phyloP scores from a whole-genome alignment of 352 stramenopile genomes.

The Achlya hypogyna region DNA sequence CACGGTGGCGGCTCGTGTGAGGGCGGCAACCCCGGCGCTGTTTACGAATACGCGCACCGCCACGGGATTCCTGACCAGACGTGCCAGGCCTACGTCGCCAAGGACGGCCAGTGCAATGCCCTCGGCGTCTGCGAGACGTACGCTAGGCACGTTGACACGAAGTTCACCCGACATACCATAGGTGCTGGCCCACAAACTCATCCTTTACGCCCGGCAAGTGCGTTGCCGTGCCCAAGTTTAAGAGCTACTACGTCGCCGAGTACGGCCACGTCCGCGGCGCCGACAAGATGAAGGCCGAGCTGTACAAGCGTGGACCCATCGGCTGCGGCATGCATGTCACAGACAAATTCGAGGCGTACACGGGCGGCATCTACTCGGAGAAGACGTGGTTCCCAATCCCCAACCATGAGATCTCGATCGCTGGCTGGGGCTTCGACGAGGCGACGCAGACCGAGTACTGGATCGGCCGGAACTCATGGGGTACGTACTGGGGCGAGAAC shows the following conservation, averaged over 20 bases:
- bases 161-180: conserved; percentile 18
- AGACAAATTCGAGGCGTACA: conserved; percentile 73
- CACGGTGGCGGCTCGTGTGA: conserved; percentile 67
- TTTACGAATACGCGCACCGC: conserved; percentile 81
- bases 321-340: conserved; percentile 83
- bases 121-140: conserved; percentile 78
- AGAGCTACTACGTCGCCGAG: conserved; percentile 85
- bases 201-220: conserved; percentile 79
- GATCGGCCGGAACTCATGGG: conserved; percentile 90
- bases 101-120: conserved; percentile 66
- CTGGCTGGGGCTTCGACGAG: conserved; percentile 80
- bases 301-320: conserved; percentile 86
- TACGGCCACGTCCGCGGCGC: conserved; percentile 81
- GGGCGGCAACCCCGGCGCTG: conserved; percentile 66
- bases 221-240: conserved; percentile 76
- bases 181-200: conserved; percentile 80
- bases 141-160: conserved; percentile 17
- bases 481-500: conserved; percentile 88
- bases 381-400: conserved; percentile 70
- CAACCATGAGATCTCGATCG: conserved; percentile 86
- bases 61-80: conserved; percentile 89
- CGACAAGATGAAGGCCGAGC: conserved; percentile 87
- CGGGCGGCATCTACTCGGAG: conserved; percentile 76
- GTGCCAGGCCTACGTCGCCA: conserved; percentile 87
- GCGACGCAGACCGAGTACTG: conserved; percentile 85